Percentiles rank a stretch among this genome's conserved stretches.
Evolutionary conservation across 805 yeast species (phyloP).

Genomic region (Saccharomycopsis sp.): DNA sequence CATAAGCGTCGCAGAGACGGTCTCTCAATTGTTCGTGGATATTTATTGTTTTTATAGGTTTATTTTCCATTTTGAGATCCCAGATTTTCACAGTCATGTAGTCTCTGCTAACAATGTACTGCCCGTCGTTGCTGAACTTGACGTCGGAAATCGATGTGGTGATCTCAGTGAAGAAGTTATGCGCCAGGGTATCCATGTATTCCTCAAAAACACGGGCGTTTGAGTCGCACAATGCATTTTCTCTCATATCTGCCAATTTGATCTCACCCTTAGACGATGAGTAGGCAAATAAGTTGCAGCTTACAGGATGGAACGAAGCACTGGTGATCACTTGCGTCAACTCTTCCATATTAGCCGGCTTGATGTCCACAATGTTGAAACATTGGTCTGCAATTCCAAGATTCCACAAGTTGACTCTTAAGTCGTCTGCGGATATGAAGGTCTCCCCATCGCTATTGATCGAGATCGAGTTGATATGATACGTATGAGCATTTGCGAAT

Average conservation of each 20-base stretch:
- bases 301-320: slow-evolving; percentile 91
- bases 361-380: slow-evolving; percentile 94
- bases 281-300: slow-evolving; percentile 92
- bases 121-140: slow-evolving; percentile 84
- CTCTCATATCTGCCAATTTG: slow-evolving; percentile 93
- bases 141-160: slow-evolving; percentile 92
- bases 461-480: slow-evolving; percentile 93
- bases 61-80: slow-evolving; percentile 96
- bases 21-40: slow-evolving; percentile 94
- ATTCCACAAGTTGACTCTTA: slow-evolving; percentile 94
- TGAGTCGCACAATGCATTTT: slow-evolving; percentile 85
- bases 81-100: slow-evolving; percentile 96
- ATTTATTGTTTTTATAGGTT: slow-evolving; percentile 89
- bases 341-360: slow-evolving; percentile 98
- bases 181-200: slow-evolving; percentile 83
- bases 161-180: slow-evolving; percentile 95
- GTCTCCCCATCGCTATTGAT: slow-evolving; percentile 96
- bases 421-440: slow-evolving; percentile 85
- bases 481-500: slow-evolving; percentile 95
- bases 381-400: slow-evolving; percentile 89
- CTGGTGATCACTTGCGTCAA: slow-evolving; percentile 95
- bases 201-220: slow-evolving; percentile 89
- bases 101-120: slow-evolving; percentile 94
- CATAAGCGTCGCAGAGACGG: slow-evolving; percentile 93
- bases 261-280: slow-evolving; percentile 93